Base-by-base conservation (phyloP, 139 green algal genomes). In the Coelastrella sp. region DNA sequence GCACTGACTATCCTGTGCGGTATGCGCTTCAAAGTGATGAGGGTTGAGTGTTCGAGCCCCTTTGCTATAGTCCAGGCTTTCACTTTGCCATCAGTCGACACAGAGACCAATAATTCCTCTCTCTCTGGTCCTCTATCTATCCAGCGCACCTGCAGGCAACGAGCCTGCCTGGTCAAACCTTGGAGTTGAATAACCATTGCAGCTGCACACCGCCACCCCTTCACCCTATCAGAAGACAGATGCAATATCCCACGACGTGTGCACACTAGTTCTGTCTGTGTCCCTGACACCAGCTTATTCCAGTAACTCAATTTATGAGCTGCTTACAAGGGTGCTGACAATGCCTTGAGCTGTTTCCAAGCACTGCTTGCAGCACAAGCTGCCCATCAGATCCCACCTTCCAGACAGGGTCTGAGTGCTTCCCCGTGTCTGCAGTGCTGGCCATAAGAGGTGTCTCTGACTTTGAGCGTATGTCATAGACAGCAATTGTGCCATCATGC, bases 11-110 rank as follows among this genome's bases (percentile, higher is more conserved):
- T 70, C 15, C 93, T 88, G 9, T 90, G 91, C 25, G 88, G 89
- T 65, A 95, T 90, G 7, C 95, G 93, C 85, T 97, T 98, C 5
- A 99, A 94, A 87, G 94, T 95, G 90, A 98, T 97, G 70, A 99
- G 92, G 88, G 98, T 96, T 0, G 74, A 89, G 79, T 93, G 94
- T 90, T 98, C 95, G 81, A 99, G 92, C 63, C 96, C 96, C 91
- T 97, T 96, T 22, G 93, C 92, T 14, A 96, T 97, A 75, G 93
- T 95, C 96, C 96, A 98, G 25, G 96, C 93, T 14, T 93, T 96
- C 49, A 98, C 91, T 35, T 96, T 93, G 65, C 97, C 97, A 74
- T 99, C 97, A 20, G 95, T 97, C n/a, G 95, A 97, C 59, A 97
- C 95, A 56, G 96, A 98, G 14, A 99, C 93, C 35, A 99, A 93